Evolutionary conservation across 495 filamentous ascomycete genomes (phyloP).

Genomic region (Penicillium goetzii): DNA sequence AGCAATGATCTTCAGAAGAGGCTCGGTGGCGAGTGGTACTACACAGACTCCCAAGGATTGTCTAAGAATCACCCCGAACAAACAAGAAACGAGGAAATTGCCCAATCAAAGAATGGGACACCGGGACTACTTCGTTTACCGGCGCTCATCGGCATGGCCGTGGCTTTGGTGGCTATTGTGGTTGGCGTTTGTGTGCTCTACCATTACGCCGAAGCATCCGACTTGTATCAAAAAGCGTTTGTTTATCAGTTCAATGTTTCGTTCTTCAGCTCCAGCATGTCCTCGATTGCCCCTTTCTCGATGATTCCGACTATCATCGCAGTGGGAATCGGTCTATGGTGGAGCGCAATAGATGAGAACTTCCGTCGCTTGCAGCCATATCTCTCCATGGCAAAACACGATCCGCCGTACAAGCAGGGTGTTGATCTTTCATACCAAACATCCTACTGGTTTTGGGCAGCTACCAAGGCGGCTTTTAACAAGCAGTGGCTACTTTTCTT

Average conservation of each 20-base stretch:
- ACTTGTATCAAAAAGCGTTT: conserved; percentile 40
- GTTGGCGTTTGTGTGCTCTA: conserved; percentile 34
- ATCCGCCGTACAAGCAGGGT: conserved; percentile 18
- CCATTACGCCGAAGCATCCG: conserved; percentile 22
- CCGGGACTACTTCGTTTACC: conserved; percentile 31
- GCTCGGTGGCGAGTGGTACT: conserved; percentile 10
- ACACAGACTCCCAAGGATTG: conserved; percentile 22
- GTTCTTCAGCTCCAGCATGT: conserved; percentile 25
- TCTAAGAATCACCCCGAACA: neutral
- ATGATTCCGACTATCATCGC: conserved; percentile 40
- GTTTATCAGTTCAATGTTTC: conserved; percentile 36
- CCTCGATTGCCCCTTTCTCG: conserved; percentile 36
- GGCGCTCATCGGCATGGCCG: conserved; percentile 22
- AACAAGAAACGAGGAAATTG: neutral
- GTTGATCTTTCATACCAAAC: conserved; percentile 36
- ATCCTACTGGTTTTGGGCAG: conserved; percentile 37
- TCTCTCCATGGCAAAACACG: conserved; percentile 32
- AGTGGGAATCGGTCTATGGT: conserved; percentile 40
- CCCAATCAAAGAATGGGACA: conserved; percentile 25
- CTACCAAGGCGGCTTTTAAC: conserved; percentile 31
- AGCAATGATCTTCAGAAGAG: conserved; percentile 15
- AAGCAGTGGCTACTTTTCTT: conserved; percentile 39
- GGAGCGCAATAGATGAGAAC: conserved; percentile 40
- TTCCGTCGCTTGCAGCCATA: conserved; percentile 41
- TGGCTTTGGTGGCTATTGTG: conserved; percentile 21